Evolutionary conservation across 164 flowering plant species (phyloP), one percentile per base, ranked within the genome.

Genomic region (Chimonanthus salicifolius): DNA sequence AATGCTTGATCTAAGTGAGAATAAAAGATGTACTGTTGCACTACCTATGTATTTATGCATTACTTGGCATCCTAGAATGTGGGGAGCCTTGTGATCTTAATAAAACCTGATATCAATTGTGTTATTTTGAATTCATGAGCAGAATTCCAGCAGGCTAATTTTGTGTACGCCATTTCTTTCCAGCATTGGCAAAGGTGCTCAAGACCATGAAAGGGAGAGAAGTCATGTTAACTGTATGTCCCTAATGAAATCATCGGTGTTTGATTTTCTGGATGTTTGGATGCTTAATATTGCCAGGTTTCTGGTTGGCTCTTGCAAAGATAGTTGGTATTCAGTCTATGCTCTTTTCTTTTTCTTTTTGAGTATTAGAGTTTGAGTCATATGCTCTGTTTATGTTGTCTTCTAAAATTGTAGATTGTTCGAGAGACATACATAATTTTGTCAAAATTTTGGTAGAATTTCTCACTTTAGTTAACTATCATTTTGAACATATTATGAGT

Each of bases 171-270:
- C 89, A 89, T 81, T 81, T 91, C 71, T 87, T 86, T 82, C 83
- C 85, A 7, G 92, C 87, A 68, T 73, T 91, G 71, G 62, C 86
- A 13, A 89, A 81, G 81, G 90, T 80, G 67, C 49, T 89, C 49
- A 79, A 74, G 82, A 88, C 93, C 74, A 91, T 91, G 96, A 84
- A 51, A 80, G 80, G 66, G 72, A 88, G 88, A 75, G 93, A 88
- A 69, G 90, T 75, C 62, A 75, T 80, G 45, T 74, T 91, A 69
- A 74, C 81, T 47, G 97, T 89, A 84, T 54, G 94, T 82, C 21
- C 21, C 21, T 20, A 20, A 20, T 20, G 21, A 20, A 20, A 20
- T 20, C 21, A 20, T 20, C 21, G 21, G 21, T 20, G 21, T 20
- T 20, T 20, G 21, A 20, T 20, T 20, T 20, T 33, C 65, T 71